Conservation (phyloP, 805 yeast genomes). For the Yamadazyma scolyti region DNA sequence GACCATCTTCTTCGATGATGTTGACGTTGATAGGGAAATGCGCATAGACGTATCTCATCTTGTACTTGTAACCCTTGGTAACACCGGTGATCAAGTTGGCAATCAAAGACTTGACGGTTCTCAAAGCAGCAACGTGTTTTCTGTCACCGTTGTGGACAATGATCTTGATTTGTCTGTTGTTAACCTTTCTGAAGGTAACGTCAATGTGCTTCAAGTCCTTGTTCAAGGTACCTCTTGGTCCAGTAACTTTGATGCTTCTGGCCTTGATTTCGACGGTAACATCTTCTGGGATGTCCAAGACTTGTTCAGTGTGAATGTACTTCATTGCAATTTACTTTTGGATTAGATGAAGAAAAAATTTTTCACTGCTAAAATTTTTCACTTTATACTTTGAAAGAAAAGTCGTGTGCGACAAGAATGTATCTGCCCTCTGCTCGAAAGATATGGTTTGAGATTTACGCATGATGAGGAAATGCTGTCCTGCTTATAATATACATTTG, state of each 20-base stretch:
- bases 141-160: constrained; percentile 98
- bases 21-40: constrained; percentile 99
- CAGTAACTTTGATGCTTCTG: constrained; percentile 84
- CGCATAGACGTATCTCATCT: constrained; percentile 99
- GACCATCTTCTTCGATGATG: constrained; percentile 75
- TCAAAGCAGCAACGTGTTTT: constrained; percentile 99
- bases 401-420: neutral
- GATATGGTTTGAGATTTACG: too few species aligned
- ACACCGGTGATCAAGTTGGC: constrained; percentile 97
- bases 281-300: constrained; percentile 84
- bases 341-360: constrained; percentile 5
- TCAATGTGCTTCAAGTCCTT: constrained; percentile 93
- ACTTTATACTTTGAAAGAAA: constrained; percentile 5
- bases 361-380: constrained; percentile 5
- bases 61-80: constrained; percentile 98
- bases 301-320: constrained; percentile 84
- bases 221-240: constrained; percentile 94
- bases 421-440: too few species aligned
- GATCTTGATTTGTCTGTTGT: constrained; percentile 72
- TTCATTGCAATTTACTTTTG: constrained; percentile 58
- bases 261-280: constrained; percentile 89
- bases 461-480: too few species aligned
- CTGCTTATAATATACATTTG: too few species aligned
- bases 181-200: constrained; percentile 83
- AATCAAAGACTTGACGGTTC: constrained; percentile 96